These are phyloP conservation scores for Drosera spatulata DNA, from an alignment of 179 eudicot genomes.

Conservation along the genomic window DNA sequence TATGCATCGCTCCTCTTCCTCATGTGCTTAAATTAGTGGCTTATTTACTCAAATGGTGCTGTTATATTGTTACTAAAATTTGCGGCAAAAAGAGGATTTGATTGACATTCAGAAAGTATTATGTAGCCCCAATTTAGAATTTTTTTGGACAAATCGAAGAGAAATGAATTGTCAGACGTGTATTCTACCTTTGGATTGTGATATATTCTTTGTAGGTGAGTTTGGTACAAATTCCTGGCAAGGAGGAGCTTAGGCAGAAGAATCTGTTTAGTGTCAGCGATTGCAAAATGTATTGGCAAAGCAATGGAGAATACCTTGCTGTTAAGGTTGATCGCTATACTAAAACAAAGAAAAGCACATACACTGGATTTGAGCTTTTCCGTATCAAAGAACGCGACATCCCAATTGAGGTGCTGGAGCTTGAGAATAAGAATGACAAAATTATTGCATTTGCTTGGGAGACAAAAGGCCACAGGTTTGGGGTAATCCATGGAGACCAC, in stretches of 20 bases:
- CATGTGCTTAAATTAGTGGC: too few species aligned
- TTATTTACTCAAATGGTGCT: too few species aligned
- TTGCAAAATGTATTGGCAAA: slow-evolving; percentile 99
- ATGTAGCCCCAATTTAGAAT: too few species aligned
- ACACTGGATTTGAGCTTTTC: slow-evolving; percentile 98
- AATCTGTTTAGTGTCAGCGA: slow-evolving; percentile 96
- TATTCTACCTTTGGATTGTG: background rate
- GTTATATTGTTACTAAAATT: too few species aligned
- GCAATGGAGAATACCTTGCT: slow-evolving; percentile 91
- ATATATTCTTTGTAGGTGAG: slow-evolving; percentile 44
- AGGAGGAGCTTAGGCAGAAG: slow-evolving; percentile 85
- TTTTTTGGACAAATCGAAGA: too few species aligned
- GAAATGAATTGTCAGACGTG: too few species aligned
- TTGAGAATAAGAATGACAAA: slow-evolving; percentile 94
- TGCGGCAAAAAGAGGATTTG: too few species aligned
- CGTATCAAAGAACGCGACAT: slow-evolving; percentile 95
- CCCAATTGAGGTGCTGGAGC: slow-evolving; percentile 95
- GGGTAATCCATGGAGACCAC: slow-evolving; percentile 89
- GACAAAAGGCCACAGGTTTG: slow-evolving; percentile 98
- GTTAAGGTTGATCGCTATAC: slow-evolving; percentile 94
- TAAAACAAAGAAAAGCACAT: slow-evolving; percentile 95
- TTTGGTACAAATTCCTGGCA: slow-evolving; percentile 90
- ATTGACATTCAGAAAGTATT: too few species aligned
- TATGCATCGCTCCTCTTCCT: slow-evolving; percentile 10
- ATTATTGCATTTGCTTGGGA: slow-evolving; percentile 99